Percentiles rank a stretch among this genome's conserved stretches.
Conservation (phyloP, 176 grass and related monocot genomes). For the Oryza longistaminata region DNA sequence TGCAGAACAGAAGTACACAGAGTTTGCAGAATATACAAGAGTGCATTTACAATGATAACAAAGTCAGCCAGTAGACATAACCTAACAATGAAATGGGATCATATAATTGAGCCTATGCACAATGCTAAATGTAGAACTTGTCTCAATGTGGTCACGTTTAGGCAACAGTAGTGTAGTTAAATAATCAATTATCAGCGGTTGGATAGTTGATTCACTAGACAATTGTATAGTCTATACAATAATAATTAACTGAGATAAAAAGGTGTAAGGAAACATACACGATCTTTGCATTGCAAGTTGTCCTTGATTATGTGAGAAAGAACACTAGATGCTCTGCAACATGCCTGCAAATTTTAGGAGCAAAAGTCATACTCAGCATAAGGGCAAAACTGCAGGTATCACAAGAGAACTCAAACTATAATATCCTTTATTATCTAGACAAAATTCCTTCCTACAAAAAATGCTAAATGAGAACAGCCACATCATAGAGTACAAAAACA, state of each 20-base stretch:
- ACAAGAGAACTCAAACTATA: slow-evolving; percentile 2
- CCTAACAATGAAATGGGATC: background rate
- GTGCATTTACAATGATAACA: slow-evolving; percentile 18
- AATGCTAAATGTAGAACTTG: slow-evolving; percentile 18
- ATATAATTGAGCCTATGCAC: slow-evolving; percentile 8
- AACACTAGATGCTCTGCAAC: slow-evolving; percentile 84
- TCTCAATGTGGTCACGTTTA: slow-evolving; percentile 6
- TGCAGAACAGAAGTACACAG: background rate
- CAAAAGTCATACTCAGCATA: slow-evolving; percentile 18
- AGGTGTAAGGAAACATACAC: slow-evolving; percentile 54
- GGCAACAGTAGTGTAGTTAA: slow-evolving; percentile 18
- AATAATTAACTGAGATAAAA: slow-evolving; percentile 33
- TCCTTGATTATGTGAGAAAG: slow-evolving; percentile 95
- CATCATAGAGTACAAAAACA: slow-evolving; percentile 27
- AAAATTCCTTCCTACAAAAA: slow-evolving; percentile 25
- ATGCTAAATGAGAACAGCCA: background rate
- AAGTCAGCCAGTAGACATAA: background rate
- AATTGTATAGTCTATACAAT: no score
- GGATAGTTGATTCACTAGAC: background rate
- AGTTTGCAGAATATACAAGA: background rate
- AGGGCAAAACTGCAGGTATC: background rate
- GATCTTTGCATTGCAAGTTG: slow-evolving; percentile 91
- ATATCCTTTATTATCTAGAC: background rate
- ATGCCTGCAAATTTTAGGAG: slow-evolving; percentile 67
- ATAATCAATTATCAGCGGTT: slow-evolving; percentile 13